Conservation (phyloP, 1,139 yeast species). For the Scheffersomyces quercinus region DNA sequence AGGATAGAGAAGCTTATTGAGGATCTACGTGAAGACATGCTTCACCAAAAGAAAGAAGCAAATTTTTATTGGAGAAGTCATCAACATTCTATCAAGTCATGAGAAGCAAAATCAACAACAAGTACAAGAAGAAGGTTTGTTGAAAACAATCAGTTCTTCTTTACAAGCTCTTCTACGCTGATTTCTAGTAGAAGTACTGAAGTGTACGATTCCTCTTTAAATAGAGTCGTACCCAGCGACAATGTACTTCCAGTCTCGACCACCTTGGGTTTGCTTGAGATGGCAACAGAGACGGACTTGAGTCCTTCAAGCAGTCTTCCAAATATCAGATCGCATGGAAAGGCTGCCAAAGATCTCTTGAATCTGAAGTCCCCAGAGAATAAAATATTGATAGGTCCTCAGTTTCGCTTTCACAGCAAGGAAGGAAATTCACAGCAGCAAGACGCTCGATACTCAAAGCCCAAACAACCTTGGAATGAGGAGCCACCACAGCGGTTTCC, state of each 20-base stretch:
- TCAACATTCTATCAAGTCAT: neutral
- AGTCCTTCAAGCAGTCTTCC: no score
- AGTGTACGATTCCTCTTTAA: no score
- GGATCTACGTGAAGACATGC: neutral
- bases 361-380: conserved; percentile 21
- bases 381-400: conserved; percentile 27
- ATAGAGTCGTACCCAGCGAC: no score
- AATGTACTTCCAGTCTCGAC: no score
- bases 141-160: no score
- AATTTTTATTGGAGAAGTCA: neutral
- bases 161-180: no score
- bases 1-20: neutral
- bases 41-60: neutral
- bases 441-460: conserved; percentile 22
- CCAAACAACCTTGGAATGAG: conserved; percentile 14
- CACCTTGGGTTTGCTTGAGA: no score
- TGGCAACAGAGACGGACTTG: no score
- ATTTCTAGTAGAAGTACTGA: no score
- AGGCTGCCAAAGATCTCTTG: conserved; percentile 20
- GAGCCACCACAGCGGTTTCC: no score
- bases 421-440: conserved; percentile 1
- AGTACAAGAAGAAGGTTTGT: no score
- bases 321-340: neutral
- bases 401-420: conserved; percentile 21
- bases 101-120: no score